phyloP scores from a whole-genome alignment of 768 basidiomycete genomes.

The Termitomyces sp. region DNA sequence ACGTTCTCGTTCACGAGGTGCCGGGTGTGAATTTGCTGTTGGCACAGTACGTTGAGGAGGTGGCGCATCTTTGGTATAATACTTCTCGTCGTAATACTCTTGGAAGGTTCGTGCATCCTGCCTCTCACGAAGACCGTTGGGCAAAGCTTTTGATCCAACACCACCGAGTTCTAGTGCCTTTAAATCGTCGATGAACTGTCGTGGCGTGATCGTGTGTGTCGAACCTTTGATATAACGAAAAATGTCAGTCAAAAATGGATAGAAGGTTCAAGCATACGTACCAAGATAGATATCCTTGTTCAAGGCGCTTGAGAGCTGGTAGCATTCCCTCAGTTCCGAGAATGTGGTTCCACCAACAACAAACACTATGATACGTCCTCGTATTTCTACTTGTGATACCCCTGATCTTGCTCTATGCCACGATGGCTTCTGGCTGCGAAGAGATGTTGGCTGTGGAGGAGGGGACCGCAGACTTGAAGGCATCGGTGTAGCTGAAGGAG shows the following conservation, averaged over 20 bases:
- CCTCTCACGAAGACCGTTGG: constrained; percentile 61
- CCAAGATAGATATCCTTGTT: constrained; percentile 93
- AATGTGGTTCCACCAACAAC: constrained; percentile 95
- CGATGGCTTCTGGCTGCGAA: constrained; percentile 85
- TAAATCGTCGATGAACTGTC: constrained; percentile 81
- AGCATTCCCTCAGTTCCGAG: constrained; percentile 89
- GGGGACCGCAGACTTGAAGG: constrained; percentile 44
- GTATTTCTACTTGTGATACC: constrained; percentile 43
- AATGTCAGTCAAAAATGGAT: not conserved
- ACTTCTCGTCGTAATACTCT: constrained; percentile 78
- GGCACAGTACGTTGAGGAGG: constrained; percentile 41
- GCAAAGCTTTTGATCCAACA: constrained; percentile 67
- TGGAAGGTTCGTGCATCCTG: constrained; percentile 54
- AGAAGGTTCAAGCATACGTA: constrained; percentile 24
- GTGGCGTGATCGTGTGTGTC: constrained; percentile 82
- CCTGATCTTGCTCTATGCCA: constrained; percentile 78
- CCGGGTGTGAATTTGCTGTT: constrained; percentile 30
- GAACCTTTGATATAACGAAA: constrained; percentile 54
- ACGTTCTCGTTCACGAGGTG: constrained; percentile 24
- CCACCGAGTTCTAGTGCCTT: constrained; percentile 87
- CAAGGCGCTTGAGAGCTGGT: constrained; percentile 66
- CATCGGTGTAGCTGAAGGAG: constrained; percentile 50
- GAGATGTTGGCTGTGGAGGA: constrained; percentile 61
- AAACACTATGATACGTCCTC: constrained; percentile 84
- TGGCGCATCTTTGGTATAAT: constrained; percentile 63